phyloP scores from a whole-genome alignment of 2,329 filamentous ascomycete species.

The Fusarium falciforme region DNA sequence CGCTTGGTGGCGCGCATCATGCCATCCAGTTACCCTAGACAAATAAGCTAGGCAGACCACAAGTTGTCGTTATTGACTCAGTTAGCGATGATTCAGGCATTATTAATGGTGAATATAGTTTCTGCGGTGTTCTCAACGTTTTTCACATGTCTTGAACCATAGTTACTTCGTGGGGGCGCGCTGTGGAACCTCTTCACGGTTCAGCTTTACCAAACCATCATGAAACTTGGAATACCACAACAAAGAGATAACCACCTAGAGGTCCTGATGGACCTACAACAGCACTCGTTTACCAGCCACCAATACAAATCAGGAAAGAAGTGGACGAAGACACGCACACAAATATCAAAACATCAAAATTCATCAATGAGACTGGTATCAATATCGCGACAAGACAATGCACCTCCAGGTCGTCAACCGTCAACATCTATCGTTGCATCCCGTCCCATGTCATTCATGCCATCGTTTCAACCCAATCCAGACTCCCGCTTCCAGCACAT shows the following conservation, averaged over 20 bases:
- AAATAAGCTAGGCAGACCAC: not conserved
- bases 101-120: not conserved
- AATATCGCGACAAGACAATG: constrained; percentile 23
- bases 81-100: not conserved
- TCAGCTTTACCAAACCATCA: not conserved
- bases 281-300: not conserved
- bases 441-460: constrained; percentile 36
- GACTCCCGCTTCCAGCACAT: constrained; percentile 27
- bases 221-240: constrained; percentile 5
- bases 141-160: not conserved
- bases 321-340: constrained; percentile 11
- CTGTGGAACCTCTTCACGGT: not conserved
- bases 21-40: constrained; percentile 31
- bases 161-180: not conserved
- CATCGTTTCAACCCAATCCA: constrained; percentile 34
- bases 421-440: constrained; percentile 40
- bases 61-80: constrained; percentile 10
- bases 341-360: constrained; percentile 25
- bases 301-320: constrained; percentile 12
- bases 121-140: not conserved
- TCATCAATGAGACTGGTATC: constrained; percentile 34
- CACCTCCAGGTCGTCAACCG: constrained; percentile 17
- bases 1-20: constrained; percentile 29
- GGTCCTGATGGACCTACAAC: not conserved
- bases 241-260: not conserved